Conservation (phyloP, 2,329 filamentous ascomycete species). For the Cadophora sp. region DNA sequence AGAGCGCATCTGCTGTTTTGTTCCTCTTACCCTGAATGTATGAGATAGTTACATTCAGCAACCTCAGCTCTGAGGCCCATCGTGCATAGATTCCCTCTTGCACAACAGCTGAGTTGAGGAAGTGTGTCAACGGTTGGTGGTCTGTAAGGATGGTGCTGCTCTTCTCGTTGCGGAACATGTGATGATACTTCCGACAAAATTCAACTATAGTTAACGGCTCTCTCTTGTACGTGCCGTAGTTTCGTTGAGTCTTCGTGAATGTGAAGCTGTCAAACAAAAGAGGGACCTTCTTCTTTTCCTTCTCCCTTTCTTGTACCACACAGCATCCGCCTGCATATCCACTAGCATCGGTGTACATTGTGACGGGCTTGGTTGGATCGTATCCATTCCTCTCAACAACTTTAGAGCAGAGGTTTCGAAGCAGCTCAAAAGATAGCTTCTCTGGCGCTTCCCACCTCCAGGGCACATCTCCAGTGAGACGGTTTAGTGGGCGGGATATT, state of each 20-base stretch:
- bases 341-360: background rate
- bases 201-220: too few relatives aligned
- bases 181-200: background rate
- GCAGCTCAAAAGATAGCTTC: background rate
- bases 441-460: constrained; percentile 14
- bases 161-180: background rate
- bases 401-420: background rate
- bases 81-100: background rate
- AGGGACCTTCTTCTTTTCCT: background rate
- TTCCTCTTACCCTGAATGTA: background rate
- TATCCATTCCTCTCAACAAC: background rate
- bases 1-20: background rate
- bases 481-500: constrained; percentile 6
- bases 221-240: background rate
- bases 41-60: background rate
- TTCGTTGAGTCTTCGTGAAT: background rate
- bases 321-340: background rate
- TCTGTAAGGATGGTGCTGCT: background rate
- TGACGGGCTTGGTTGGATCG: background rate
- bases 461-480: constrained; percentile 3
- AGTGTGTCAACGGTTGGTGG: background rate
- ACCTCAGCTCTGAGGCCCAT: background rate
- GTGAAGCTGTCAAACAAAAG: background rate
- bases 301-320: background rate
- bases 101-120: background rate